These are phyloP conservation scores for Lagerstroemia speciosa DNA, from an alignment of 345 rosid species.

Conservation along the genomic window DNA sequence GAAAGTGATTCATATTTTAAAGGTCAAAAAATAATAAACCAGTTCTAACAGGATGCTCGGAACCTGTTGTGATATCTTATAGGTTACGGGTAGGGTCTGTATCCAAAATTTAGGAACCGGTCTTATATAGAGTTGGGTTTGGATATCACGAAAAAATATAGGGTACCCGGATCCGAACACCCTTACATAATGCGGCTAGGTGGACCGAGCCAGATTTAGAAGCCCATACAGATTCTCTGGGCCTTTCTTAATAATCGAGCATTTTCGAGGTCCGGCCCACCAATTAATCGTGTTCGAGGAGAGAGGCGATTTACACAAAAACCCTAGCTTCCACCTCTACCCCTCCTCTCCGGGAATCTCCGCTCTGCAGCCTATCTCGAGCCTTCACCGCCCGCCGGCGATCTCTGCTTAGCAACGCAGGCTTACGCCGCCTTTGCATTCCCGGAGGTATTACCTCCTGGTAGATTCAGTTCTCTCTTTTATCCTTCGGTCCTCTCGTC, in stretches of 20 bases:
- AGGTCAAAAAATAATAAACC: no score
- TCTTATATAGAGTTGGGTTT: no score
- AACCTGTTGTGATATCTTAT: no score
- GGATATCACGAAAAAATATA: no score
- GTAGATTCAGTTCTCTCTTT: neutral
- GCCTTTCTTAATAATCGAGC: neutral
- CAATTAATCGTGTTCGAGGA: neutral
- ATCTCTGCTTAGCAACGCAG: neutral
- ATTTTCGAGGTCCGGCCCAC: neutral
- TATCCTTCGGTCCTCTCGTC: neutral
- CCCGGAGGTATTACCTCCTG: neutral
- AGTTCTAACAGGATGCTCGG: no score
- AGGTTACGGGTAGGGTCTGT: no score
- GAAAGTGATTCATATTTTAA: no score
- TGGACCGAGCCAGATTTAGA: neutral
- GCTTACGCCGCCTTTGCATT: neutral
- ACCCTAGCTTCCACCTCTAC: no score
- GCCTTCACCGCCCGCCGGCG: neutral
- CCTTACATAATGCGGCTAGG: no score
- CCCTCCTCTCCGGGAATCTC: neutral
- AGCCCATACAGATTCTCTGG: neutral
- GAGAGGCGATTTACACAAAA: neutral
- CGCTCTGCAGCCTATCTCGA: neutral
- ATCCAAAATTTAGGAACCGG: no score
- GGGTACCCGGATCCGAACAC: no score